Conservation (phyloP, 495 filamentous ascomycete species). For the Neurospora sp. region DNA sequence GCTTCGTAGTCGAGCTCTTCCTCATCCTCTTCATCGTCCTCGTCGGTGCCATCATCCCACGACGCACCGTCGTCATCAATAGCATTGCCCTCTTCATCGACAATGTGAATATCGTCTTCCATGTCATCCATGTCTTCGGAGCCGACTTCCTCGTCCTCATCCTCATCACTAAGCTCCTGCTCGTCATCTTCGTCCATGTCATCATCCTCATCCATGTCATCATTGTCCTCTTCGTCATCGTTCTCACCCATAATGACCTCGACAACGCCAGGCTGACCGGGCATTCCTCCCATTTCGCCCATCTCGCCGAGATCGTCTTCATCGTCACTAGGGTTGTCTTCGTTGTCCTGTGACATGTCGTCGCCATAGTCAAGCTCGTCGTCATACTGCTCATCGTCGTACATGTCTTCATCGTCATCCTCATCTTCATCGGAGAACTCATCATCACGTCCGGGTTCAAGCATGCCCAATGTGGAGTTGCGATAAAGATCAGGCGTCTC, state of each 20-base stretch:
- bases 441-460: constrained; percentile 73
- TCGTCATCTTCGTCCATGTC: constrained; percentile 60
- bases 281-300: constrained; percentile 75
- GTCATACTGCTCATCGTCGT: constrained; percentile 63
- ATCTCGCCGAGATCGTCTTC: constrained; percentile 72
- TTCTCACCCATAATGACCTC: constrained; percentile 81
- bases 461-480: constrained; percentile 90
- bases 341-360: constrained; percentile 64
- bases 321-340: constrained; percentile 87
- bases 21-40: constrained; percentile 44
- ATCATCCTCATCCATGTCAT: constrained; percentile 53
- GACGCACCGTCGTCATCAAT: constrained; percentile 42
- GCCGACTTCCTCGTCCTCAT: constrained; percentile 40
- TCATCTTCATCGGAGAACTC: constrained; percentile 60
- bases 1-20: constrained; percentile 41
- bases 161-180: constrained; percentile 39
- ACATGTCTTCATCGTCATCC: constrained; percentile 73
- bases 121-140: constrained; percentile 42
- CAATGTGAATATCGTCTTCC: constrained; percentile 45
- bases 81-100: constrained; percentile 44
- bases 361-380: constrained; percentile 90
- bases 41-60: constrained; percentile 51
- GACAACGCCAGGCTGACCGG: constrained; percentile 64
- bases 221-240: constrained; percentile 52
- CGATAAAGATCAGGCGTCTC: constrained; percentile 96